Evolutionary conservation across 2,329 filamentous ascomycete genomes (phyloP).

Genomic region (Trichophyton schoenleinii): DNA sequence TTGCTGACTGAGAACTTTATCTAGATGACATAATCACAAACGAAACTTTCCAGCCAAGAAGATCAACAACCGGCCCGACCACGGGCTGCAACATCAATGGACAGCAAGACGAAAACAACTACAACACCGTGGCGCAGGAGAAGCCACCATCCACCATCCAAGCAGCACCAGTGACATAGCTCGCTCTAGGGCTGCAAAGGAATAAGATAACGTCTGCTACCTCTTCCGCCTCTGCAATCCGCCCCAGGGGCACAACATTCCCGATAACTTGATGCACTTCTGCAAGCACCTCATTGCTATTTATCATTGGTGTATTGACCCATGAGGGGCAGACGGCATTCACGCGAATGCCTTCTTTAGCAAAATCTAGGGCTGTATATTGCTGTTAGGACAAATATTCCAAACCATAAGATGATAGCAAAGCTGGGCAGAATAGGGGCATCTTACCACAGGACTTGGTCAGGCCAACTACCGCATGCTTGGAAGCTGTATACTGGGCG

Average conservation of each 20-base stretch:
- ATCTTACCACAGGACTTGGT: constrained; percentile 24
- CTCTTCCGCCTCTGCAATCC: constrained; percentile 21
- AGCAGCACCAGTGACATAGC: constrained; percentile 19
- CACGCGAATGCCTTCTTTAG: constrained; percentile 19
- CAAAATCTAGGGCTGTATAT: constrained; percentile 18
- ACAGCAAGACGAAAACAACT: not conserved
- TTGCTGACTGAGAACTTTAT: too few species aligned
- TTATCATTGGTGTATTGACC: constrained; percentile 22
- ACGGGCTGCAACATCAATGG: too few species aligned
- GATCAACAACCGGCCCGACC: too few species aligned
- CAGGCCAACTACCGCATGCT: constrained; percentile 35
- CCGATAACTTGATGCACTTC: constrained; percentile 11
- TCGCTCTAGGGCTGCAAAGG: constrained; percentile 19
- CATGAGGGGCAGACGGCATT: constrained; percentile 24
- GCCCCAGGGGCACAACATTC: constrained; percentile 12
- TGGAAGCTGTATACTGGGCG: constrained; percentile 29
- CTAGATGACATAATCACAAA: too few species aligned
- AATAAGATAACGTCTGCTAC: constrained; percentile 22
- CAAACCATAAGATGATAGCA: not conserved
- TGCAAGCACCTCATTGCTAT: constrained; percentile 11
- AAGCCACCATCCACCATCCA: constrained; percentile 15
- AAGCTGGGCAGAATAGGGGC: too few species aligned
- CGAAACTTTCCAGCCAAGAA: too few species aligned
- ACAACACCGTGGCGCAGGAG: constrained; percentile 14
- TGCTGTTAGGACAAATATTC: not conserved